Evolutionary conservation across 2,329 filamentous ascomycete species (phyloP), one percentile per base, ranked within the genome.

Genomic region (Fusarium scirpi): DNA sequence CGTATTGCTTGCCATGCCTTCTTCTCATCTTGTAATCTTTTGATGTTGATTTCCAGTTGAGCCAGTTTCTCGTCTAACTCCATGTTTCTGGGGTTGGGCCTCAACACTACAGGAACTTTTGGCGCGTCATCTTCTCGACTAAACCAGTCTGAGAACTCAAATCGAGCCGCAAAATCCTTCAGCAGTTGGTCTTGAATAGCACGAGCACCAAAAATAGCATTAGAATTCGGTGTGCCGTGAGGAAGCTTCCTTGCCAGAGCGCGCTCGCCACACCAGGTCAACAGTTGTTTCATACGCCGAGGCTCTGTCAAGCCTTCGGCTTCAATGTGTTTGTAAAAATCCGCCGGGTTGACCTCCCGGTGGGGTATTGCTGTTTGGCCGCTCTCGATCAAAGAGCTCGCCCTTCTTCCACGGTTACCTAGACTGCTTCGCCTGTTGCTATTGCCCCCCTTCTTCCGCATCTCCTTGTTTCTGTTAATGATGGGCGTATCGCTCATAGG

Each of bases 281-380:
- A 82, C 32, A 99, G 84, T 79, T 98, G 95, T 78, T 94, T 94
- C 96, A 99, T 98, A 71, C 96, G 89, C 76, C 93, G 86, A 49
- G 94, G 94, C 80, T 99, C 96, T 13, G 91, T 89, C 56, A 97
- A 82, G 20, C 92, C 93, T 60, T 97, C 92, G 29, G 90, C 88
- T 76, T 94, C 92, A 72, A 99, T 98, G 78, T 98, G 95, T 82
- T 98, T 99, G 85, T 96, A 98, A 75, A 97, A 98, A 69, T 98
- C 93, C 24, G 88, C 82, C 3, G 91, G 85, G 61, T 92, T 87
- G 16, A 98, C 94, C 79, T 97, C 92, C 53, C 90, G 88, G 78
- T 98, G 95, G 41, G 94, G 94, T 75, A 97, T 87, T 55, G 95
- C 95, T 69, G 84, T 91, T 78, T 91, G 86, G 3, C 96, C 96